Evolutionary conservation across 192 early-diverging fungal species (phyloP).

Genomic region (Dissophora ornata): DNA sequence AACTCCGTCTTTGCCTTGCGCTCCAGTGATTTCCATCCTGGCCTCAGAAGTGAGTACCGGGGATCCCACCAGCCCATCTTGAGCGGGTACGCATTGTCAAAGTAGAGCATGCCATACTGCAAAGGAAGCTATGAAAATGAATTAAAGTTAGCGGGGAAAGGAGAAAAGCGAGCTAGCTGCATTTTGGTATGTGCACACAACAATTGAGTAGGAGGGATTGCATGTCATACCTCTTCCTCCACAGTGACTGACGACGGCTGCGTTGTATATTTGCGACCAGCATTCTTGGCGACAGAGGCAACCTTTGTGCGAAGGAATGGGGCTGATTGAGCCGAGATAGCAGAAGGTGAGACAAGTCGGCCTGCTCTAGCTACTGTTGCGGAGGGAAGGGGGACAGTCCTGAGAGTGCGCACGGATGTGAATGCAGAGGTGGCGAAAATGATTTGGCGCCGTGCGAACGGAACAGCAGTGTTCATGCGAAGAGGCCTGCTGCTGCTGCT

Average conservation of each 20-base stretch:
- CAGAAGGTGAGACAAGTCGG: background rate
- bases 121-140: constrained; percentile 4
- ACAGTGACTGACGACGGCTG: constrained; percentile 31
- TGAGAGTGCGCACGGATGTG: constrained; percentile 18
- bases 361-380: background rate
- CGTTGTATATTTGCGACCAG: constrained; percentile 26
- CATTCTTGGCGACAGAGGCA: background rate
- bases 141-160: no score
- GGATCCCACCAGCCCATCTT: constrained; percentile 56
- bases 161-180: background rate
- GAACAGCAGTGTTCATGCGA: background rate
- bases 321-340: constrained; percentile 3
- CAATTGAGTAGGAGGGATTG: no score
- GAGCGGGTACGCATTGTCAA: constrained; percentile 51
- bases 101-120: constrained; percentile 51
- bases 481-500: constrained; percentile 1
- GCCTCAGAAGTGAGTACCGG: constrained; percentile 35
- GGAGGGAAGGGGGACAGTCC: background rate
- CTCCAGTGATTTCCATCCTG: constrained; percentile 49
- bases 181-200: no score
- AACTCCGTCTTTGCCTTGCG: constrained; percentile 53
- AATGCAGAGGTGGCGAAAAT: background rate
- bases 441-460: constrained; percentile 7
- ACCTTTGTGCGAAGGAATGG: constrained; percentile 23
- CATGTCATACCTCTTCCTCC: constrained; percentile 45